Base-by-base conservation (phyloP, 2,329 filamentous ascomycete species). In the Huntiella savannae region DNA sequence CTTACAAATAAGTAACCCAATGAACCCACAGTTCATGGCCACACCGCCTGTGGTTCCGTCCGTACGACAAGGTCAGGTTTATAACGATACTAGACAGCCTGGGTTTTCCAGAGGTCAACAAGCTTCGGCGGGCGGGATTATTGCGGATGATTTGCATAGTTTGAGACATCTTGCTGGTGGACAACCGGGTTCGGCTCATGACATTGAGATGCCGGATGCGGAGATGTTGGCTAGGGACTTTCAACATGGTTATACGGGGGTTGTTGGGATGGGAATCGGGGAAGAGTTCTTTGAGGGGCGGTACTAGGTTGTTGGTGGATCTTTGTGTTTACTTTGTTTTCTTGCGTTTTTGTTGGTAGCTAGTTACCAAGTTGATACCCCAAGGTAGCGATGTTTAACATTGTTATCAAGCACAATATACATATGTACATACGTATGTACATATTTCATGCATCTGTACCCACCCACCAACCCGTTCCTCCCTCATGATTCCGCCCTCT, bases 171-270 rank as follows among this genome's bases (percentile, higher is more conserved):
- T 62, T 53, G 52, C 60, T 4, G 54, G 53, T 45, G 55, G 53
- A 4, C 58, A 60, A n/a, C 51, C 54, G 16, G 59, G 22, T 17
- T 19, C 12, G n/a, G 15, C 6, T 37, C 4, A 16, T n/a, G 47
- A 62, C 33, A 54, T 62, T n/a, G 56, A 60, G 28, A 62, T 62
- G 60, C 49, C 52, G 6, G 60, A 62, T 41, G 52, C 57, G 3
- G 54, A 56, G 5, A 58, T 60, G 55, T 55, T 60, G 48, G 38
- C 54, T 28, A 40, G 40, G 16, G 53, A 52, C 39, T 54, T 55
- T 17, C 51, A 40, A 43, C 50, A 19, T 54, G 32, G 32, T 48
- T 56, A 59, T 33, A 33, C 22, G 40, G 40, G 40, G 2, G 33
- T 41, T 19, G 40, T 19, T 2, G 40, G 40, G 19, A 28, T 28